Evolutionary conservation across 257 asterid genomes (phyloP), one percentile per base, ranked within the genome.

Genomic region (Penstemon eatonii): DNA sequence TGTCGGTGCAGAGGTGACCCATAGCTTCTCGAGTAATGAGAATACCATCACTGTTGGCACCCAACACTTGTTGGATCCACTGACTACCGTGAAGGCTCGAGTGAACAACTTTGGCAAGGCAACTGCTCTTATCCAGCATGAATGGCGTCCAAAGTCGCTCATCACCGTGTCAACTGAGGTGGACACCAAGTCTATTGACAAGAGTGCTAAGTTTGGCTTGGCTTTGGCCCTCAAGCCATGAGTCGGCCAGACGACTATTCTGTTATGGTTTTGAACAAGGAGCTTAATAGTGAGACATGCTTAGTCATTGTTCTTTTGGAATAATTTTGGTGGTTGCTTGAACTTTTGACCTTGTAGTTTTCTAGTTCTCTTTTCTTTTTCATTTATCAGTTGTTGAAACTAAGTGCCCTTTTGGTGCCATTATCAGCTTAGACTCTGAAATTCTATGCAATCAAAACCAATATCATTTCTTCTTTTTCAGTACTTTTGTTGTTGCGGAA

Each of bases 151-250:
- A 15, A 78, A 73, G 72, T 82, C 86, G 8, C 82, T 73, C 18
- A 63, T 82, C 77, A 76, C 84, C 13, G n/a, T 82, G 56, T 78
- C 86, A 0, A 76, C 79, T 10, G 87, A 82, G 36, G 82, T 82
- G 49, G 84, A 82, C 58, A 79, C 84, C 59, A 82, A 79, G 70
- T 68, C 84, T n/a, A 61, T 82, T 58, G 82, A 79, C 70, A 79
- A 82, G 76, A 76, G 77, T 68, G 79, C 87, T 12, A 82, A 82
- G 80, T 76, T 82, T 68, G 87, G 87, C 4, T 69, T 79, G 52
- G 84, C 84, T n/a, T 70, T 82, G 79, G 82, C 77, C 57, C 84
- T 82, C 68, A 82, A 79, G 80, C 87, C 87, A 12, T 82, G 53
- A 67, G 56, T 50, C 38, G 38, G 33, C 33, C 2, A 25, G 33